These are phyloP conservation scores for Elasticomyces elasticus DNA, from an alignment of 495 filamentous ascomycete species.

Conservation along the genomic window DNA sequence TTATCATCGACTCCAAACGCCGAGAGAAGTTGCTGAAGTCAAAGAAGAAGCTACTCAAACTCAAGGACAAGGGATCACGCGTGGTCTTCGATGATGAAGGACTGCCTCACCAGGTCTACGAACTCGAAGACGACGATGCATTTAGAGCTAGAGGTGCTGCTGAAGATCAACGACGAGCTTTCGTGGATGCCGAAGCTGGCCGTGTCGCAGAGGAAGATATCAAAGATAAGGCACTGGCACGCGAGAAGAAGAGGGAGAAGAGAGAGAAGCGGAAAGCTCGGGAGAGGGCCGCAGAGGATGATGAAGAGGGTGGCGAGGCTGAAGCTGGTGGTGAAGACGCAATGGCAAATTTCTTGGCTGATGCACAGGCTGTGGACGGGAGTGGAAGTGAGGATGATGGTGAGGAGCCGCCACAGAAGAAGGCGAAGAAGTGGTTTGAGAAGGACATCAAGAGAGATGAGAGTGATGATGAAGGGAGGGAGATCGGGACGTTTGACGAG, in stretches of 20 bases:
- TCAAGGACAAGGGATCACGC: conserved; percentile 73
- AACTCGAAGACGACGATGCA: conserved; percentile 69
- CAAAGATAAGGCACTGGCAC: conserved; percentile 68
- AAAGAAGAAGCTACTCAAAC: conserved; percentile 77
- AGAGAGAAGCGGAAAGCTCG: conserved; percentile 72
- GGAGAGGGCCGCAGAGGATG: conserved; percentile 49
- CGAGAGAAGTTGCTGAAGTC: conserved; percentile 85
- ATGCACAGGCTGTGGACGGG: conserved; percentile 38
- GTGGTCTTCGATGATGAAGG: conserved; percentile 91
- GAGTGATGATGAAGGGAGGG: conserved; percentile 39
- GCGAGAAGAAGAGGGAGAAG: conserved; percentile 75
- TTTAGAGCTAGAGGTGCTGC: conserved; percentile 67
- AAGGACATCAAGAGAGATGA: conserved; percentile 22
- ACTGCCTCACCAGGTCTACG: conserved; percentile 69
- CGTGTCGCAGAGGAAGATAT: conserved; percentile 70
- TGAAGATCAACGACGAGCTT: conserved; percentile 61
- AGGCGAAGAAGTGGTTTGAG: conserved; percentile 38
- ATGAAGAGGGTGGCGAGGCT: conserved; percentile 33
- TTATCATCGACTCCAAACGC: conserved; percentile 84
- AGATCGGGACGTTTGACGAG: conserved; percentile 80
- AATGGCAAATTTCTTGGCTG: conserved; percentile 27
- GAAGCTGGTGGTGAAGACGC: conserved; percentile 26
- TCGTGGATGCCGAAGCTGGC: conserved; percentile 61
- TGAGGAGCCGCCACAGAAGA: conserved; percentile 23
- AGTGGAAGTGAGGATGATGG: conserved; percentile 26